These are phyloP conservation scores for Sporothrix dimorphospora DNA, from an alignment of 2,329 filamentous ascomycete genomes.

Conservation along the genomic window DNA sequence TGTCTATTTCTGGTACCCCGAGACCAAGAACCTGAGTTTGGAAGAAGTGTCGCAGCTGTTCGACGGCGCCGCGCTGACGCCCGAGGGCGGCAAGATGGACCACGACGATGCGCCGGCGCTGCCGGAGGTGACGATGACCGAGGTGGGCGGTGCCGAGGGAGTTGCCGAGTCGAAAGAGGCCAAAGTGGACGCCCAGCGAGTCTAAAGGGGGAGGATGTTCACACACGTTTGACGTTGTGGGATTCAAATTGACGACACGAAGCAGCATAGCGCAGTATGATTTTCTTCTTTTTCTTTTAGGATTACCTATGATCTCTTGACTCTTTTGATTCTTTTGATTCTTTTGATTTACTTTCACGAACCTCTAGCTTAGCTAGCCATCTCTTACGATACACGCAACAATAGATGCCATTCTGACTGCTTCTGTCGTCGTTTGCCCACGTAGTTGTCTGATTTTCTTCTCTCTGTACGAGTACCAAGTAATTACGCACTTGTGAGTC, in stretches of 20 bases:
- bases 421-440: too few species aligned
- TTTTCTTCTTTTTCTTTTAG: background rate
- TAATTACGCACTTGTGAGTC: too few species aligned
- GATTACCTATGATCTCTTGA: background rate
- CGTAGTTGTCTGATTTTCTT: too few species aligned
- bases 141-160: too few species aligned
- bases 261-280: background rate
- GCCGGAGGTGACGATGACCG: background rate
- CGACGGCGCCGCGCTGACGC: conserved; percentile 28
- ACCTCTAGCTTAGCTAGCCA: background rate
- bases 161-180: background rate
- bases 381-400: too few species aligned
- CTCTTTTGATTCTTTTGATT: background rate
- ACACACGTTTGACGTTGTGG: background rate
- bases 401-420: too few species aligned
- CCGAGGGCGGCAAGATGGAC: background rate
- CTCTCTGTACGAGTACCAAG: too few species aligned
- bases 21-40: conserved; percentile 30
- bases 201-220: background rate
- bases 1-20: conserved; percentile 32
- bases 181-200: too few species aligned
- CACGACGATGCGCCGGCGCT: background rate
- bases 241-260: background rate
- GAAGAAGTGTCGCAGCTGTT: conserved; percentile 56
- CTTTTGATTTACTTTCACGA: background rate